Evolutionary conservation across 2,329 filamentous ascomycete species (phyloP), one percentile per base, ranked within the genome.

Genomic region (Tolypocladium ophioglossoides): DNA sequence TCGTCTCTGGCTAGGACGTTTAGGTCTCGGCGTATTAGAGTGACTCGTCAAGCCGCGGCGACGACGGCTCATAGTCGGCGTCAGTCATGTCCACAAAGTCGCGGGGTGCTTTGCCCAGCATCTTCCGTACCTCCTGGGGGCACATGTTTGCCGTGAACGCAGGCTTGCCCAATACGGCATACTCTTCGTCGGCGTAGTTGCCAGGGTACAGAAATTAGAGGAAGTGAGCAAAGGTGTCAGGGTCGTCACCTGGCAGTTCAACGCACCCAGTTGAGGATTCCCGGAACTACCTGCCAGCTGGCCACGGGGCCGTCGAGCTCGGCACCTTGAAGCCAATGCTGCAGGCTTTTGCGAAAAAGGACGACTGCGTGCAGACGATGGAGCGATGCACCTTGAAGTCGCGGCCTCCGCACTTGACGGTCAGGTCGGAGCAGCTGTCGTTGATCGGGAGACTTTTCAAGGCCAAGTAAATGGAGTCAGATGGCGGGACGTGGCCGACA

Each of bases 311-410:
- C 16, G 9, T 22, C 4, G 44, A 20, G 5, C 11, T 34, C 11
- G 3, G 32, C 49, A 69, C 71, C 54, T 62, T 62, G 40, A 71
- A 68, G 0, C 52, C 54, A 1, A 51, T 57, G 27, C 57, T 53
- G 47, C 68, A 58, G 5, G 66, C 64, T 12, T 51, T 57, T 11
- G 63, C 62, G 51, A 72, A 72, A 14, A 52, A 52, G 22, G 59
- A 32, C 1, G 68, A 73, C 50, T 70, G 66, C 0, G 64, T 48
- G 54, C 69, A 72, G 6, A 73, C 58, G 18, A 73, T 60, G 30
- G 63, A 60, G 0, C 66, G 63, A 38, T 73, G 70, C 0, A 64
- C 63, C 10, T 63, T 63, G 57, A 72, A 72, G 3, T 61, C 55
- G 0, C 55, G 57, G 2, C 55, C 61, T 0, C 57, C 55, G 53